Evolutionary conservation across 2,329 filamentous ascomycete species (phyloP).

Genomic region (Cercospora zeina): DNA sequence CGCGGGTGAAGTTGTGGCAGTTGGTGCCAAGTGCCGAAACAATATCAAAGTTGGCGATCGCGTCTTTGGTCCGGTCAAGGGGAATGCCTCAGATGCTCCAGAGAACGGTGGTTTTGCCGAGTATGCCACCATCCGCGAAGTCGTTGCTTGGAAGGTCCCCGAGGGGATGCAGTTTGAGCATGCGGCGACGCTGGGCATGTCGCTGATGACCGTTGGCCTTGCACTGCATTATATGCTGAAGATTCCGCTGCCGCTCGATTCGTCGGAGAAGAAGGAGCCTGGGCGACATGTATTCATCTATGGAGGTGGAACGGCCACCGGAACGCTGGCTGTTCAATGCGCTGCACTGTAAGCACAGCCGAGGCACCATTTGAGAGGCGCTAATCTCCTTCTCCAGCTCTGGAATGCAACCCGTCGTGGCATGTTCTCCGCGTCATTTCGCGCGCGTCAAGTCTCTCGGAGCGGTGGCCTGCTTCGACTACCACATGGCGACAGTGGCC

Average conservation of each 20-base stretch:
- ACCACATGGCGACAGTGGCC: constrained; percentile 20
- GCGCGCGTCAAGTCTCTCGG: constrained; percentile 23
- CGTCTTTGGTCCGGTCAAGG: constrained; percentile 26
- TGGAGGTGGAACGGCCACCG: constrained; percentile 26
- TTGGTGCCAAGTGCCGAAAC: constrained; percentile 20
- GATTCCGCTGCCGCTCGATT: constrained; percentile 20
- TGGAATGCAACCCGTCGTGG: constrained; percentile 21
- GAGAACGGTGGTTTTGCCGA: constrained; percentile 28
- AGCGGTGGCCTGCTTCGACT: constrained; percentile 26
- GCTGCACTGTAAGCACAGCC: constrained; percentile 23
- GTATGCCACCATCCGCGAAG: constrained; percentile 23
- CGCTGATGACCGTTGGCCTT: constrained; percentile 27
- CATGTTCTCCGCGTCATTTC: constrained; percentile 27
- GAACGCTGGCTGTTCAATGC: constrained; percentile 24
- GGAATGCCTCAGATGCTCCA: constrained; percentile 23
- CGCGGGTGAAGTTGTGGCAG: constrained; percentile 24
- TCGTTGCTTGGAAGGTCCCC: constrained; percentile 23
- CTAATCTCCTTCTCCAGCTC: constrained; percentile 20
- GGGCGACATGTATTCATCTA: constrained; percentile 23
- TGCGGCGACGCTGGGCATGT: constrained; percentile 25
- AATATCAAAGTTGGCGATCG: constrained; percentile 24
- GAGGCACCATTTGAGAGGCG: neutral
- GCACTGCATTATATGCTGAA: constrained; percentile 26
- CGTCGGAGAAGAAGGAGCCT: neutral
- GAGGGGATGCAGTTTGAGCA: constrained; percentile 22